phyloP scores from a whole-genome alignment of 805 yeast genomes.

The Saccharomyces mikatae region DNA sequence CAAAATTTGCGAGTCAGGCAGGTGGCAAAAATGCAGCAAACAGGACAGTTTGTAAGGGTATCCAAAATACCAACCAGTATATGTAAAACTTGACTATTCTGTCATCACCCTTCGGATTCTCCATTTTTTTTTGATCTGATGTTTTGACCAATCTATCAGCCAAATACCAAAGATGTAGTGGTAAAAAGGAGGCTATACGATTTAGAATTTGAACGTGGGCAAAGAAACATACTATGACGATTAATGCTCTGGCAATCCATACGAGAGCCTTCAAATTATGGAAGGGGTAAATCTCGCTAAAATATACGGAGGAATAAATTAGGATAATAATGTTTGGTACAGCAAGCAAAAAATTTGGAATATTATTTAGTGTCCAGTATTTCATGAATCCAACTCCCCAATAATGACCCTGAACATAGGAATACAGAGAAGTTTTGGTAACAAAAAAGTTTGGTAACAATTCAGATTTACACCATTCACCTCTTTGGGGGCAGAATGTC shows the following conservation, averaged over 20 bases:
- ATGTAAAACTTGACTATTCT: constrained; percentile 34
- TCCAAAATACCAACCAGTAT: constrained; percentile 54
- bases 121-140: constrained; percentile 6
- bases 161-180: constrained; percentile 66
- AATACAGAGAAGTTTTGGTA: constrained; percentile 40
- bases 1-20: constrained; percentile 40
- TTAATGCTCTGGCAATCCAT: constrained; percentile 36
- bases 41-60: constrained; percentile 56
- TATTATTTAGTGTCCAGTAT: constrained; percentile 76
- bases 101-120: constrained; percentile 11
- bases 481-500: constrained; percentile 59
- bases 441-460: constrained; percentile 20
- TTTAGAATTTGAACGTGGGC: constrained; percentile 87
- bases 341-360: constrained; percentile 76
- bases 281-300: constrained; percentile 32
- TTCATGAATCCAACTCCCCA: constrained; percentile 79
- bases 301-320: constrained; percentile 33
- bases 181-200: constrained; percentile 69
- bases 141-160: constrained; percentile 33
- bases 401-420: constrained; percentile 67
- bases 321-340: constrained; percentile 54
- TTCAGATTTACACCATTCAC: constrained; percentile 64
- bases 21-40: constrained; percentile 88
- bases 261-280: constrained; percentile 35
- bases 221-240: constrained; percentile 44